phyloP scores from a whole-genome alignment of 129 eudicot species.

The Ambrosia trifida region DNA sequence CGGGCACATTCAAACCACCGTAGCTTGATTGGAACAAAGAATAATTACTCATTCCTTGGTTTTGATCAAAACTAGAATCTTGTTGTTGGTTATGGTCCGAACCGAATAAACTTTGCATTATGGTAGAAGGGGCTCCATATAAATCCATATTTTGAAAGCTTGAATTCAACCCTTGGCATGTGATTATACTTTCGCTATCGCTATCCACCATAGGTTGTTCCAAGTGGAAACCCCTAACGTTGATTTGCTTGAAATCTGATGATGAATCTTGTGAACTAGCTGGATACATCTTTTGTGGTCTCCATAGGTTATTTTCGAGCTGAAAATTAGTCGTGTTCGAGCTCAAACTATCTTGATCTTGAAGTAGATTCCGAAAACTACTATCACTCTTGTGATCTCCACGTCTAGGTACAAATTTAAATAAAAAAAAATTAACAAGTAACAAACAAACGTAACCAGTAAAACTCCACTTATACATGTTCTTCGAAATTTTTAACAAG shows the following conservation, averaged over 20 bases:
- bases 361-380: conserved; percentile 59
- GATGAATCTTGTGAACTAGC: conserved; percentile 47
- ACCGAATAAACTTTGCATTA: conserved; percentile 54
- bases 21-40: conserved; percentile 38
- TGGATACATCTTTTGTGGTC: conserved; percentile 44
- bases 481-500: background rate
- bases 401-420: conserved; percentile 31
- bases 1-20: conserved; percentile 20
- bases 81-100: conserved; percentile 50
- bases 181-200: conserved; percentile 40
- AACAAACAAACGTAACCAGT: no score
- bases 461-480: no score
- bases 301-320: conserved; percentile 54
- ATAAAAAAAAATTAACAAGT: background rate
- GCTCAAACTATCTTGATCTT: conserved; percentile 56
- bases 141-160: conserved; percentile 61
- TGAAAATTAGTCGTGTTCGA: conserved; percentile 45
- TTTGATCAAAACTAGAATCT: conserved; percentile 35
- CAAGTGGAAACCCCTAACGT: conserved; percentile 40
- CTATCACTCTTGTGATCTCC: conserved; percentile 59
- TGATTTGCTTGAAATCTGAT: conserved; percentile 50
- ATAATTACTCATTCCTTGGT: conserved; percentile 33
- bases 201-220: conserved; percentile 42
- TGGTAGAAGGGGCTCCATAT: conserved; percentile 40
- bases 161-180: conserved; percentile 44